A percentile compares a stretch with the other conserved stretches of the same genome.
phyloP scores from a whole-genome alignment of 306 rosid genomes.

The Prunus davidiana region DNA sequence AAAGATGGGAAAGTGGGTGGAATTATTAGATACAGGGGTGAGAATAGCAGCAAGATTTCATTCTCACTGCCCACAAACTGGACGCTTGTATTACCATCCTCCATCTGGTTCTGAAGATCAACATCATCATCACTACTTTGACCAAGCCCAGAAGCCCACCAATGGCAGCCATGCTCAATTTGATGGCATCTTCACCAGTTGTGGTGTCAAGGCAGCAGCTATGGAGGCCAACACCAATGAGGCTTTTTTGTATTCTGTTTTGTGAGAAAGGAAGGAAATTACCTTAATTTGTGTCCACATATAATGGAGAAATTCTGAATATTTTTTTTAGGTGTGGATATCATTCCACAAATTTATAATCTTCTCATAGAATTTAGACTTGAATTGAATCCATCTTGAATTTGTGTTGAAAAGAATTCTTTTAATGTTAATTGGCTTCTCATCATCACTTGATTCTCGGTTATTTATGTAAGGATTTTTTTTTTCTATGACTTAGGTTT shows the following conservation, averaged over 20 bases:
- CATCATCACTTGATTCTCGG: no score
- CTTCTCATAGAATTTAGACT: no score
- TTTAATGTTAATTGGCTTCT: not conserved
- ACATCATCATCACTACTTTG: not conserved
- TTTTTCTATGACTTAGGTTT: no score
- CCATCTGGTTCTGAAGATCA: conserved; percentile 29
- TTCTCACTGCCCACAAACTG: conserved; percentile 55
- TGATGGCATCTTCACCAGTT: not conserved
- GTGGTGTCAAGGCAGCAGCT: conserved; percentile 12
- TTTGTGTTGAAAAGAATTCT: no score
- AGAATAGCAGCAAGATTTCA: conserved; percentile 58
- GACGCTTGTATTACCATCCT: conserved; percentile 53
- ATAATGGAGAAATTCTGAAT: not conserved
- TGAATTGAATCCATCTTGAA: no score
- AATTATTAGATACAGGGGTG: conserved; percentile 46
- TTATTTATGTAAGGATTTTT: no score
- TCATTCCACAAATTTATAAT: no score
- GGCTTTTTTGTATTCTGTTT: conserved; percentile 22
- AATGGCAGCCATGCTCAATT: not conserved
- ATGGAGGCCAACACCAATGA: conserved; percentile 18
- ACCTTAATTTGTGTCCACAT: not conserved
- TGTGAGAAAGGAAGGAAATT: not conserved
- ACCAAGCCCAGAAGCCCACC: not conserved
- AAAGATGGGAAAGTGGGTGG: conserved; percentile 44
- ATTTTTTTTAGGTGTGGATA: no score